phyloP scores from a whole-genome alignment of 768 basidiomycete genomes.

The Xanthoconium stramineum region DNA sequence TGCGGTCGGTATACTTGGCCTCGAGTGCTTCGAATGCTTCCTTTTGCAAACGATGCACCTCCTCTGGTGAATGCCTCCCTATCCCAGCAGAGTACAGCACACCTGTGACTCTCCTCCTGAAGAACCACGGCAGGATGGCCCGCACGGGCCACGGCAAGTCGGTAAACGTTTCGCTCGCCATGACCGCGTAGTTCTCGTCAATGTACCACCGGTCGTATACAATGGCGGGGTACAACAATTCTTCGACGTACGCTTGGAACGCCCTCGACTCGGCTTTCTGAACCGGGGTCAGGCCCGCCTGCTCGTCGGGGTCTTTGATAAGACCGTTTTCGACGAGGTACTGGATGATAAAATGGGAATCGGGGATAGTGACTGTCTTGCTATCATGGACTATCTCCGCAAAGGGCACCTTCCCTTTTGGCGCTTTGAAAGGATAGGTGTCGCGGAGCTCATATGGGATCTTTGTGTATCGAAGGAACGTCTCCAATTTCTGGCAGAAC shows the following conservation, averaged over 20 bases:
- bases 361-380: constrained; percentile 21
- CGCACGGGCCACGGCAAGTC: constrained; percentile 18
- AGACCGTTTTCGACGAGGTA: constrained; percentile 27
- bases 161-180: constrained; percentile 13
- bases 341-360: constrained; percentile 34
- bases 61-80: constrained; percentile 33
- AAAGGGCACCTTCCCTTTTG: constrained; percentile 34
- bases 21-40: constrained; percentile 32
- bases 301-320: constrained; percentile 26
- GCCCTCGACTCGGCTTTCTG: constrained; percentile 35
- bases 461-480: constrained; percentile 27
- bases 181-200: constrained; percentile 24
- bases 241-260: constrained; percentile 33
- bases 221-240: constrained; percentile 27
- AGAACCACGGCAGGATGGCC: constrained; percentile 21
- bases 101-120: constrained; percentile 16
- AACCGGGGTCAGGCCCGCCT: constrained; percentile 22
- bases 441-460: constrained; percentile 28
- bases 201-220: constrained; percentile 31
- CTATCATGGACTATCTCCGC: constrained; percentile 27
- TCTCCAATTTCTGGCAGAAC: constrained; percentile 35
- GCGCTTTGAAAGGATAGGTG: constrained; percentile 24
- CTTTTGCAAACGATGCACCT: constrained; percentile 28
- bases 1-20: constrained; percentile 21
- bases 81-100: constrained; percentile 24